Percentiles rank a stretch among this genome's conserved stretches.
Evolutionary conservation across 768 basidiomycete genomes (phyloP).

Genomic region (Lactarius sp.): DNA sequence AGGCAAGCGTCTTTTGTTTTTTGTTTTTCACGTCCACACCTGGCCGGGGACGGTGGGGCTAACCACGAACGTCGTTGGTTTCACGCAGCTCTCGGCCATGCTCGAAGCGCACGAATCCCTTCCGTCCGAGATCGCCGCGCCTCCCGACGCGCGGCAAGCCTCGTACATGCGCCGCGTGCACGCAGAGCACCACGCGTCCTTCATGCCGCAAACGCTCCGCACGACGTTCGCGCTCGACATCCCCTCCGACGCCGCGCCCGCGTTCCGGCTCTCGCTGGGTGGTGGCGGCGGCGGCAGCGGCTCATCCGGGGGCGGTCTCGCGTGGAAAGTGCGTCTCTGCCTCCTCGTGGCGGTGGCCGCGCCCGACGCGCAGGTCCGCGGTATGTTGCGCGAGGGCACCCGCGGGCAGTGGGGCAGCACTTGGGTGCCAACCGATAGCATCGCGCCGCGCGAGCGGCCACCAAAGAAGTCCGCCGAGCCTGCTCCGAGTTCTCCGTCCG

Average conservation of each 20-base stretch:
- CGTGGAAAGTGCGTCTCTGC: slow-evolving; percentile 86
- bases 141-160: slow-evolving; percentile 38
- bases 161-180: slow-evolving; percentile 64
- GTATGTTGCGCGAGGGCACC: slow-evolving; percentile 51
- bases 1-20: slow-evolving; percentile 46
- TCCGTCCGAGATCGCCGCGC: slow-evolving; percentile 53
- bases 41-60: background rate
- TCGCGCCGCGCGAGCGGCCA: slow-evolving; percentile 56
- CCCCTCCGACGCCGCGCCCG: slow-evolving; percentile 85
- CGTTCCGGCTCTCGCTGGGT: slow-evolving; percentile 65
- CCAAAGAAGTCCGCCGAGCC: slow-evolving; percentile 25
- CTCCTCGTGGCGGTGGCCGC: slow-evolving; percentile 74
- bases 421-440: slow-evolving; percentile 53
- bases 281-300: slow-evolving; percentile 32
- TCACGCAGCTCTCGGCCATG: slow-evolving; percentile 70
- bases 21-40: background rate
- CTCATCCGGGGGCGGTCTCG: slow-evolving; percentile 58
- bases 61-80: background rate
- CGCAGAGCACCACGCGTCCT: slow-evolving; percentile 79
- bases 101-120: slow-evolving; percentile 86
- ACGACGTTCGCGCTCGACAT: slow-evolving; percentile 89
- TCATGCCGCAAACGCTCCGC: slow-evolving; percentile 65
- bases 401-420: slow-evolving; percentile 69
- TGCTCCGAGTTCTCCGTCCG: background rate
- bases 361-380: slow-evolving; percentile 44